Conservation (phyloP, 1,284 basidiomycete species). For the Hymenochaete sp. region DNA sequence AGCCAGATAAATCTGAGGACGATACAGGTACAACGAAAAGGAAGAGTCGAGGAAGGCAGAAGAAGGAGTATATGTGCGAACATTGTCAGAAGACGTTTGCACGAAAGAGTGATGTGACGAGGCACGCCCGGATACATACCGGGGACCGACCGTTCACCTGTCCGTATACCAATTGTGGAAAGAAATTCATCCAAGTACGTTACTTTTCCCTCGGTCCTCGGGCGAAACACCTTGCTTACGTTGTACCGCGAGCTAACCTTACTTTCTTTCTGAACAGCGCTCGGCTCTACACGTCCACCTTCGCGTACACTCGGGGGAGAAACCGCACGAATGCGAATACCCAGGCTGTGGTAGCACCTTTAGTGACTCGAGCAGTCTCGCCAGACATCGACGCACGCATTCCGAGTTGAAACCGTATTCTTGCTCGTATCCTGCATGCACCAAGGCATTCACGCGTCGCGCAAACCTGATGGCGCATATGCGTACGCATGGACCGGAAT, state of each 20-base stretch:
- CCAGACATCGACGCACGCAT: constrained; percentile 81
- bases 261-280: constrained; percentile 37
- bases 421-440: constrained; percentile 69
- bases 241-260: too few species aligned
- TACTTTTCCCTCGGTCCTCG: background rate
- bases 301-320: constrained; percentile 84
- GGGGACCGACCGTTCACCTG: constrained; percentile 81
- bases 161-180: constrained; percentile 61
- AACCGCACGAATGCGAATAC: constrained; percentile 81
- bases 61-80: constrained; percentile 33
- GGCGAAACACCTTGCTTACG: constrained; percentile 10
- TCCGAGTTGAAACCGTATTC: constrained; percentile 77
- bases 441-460: constrained; percentile 77
- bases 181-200: constrained; percentile 77
- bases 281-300: constrained; percentile 81
- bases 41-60: constrained; percentile 5
- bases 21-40: background rate
- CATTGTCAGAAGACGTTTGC: constrained; percentile 69
- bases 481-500: constrained; percentile 71
- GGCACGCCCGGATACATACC: constrained; percentile 83
- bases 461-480: constrained; percentile 76
- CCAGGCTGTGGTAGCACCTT: constrained; percentile 78
- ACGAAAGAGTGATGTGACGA: constrained; percentile 63
- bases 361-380: constrained; percentile 81
- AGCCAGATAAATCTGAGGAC: background rate